Base-by-base conservation (phyloP, 805 yeast genomes). In the Schwanniomyces sp. region DNA sequence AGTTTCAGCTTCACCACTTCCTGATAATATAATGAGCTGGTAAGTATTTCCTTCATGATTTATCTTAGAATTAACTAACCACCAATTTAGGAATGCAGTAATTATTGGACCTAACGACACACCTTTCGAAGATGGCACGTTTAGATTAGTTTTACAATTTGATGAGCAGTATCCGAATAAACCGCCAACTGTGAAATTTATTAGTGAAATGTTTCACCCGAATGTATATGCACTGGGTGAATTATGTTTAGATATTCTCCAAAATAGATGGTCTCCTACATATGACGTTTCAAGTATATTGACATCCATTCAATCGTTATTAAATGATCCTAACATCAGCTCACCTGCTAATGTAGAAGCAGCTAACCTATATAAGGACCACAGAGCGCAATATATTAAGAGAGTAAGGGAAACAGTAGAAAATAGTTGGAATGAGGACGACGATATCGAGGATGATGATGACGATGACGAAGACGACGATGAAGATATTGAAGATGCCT, bases 271-370 rank as follows among this genome's bases (percentile, higher is more conserved):
- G 99, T 87, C 96, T 24, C 99, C 99, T 10, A 94, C 99, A 0
- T 94, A 92, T 63, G 99, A 94, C 62, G 99, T 94, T 34, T 91
- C 96, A 9, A 90, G 96, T 10, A 92, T 94, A 47, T 76, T 94
- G 57, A 94, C 99, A 1, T 88, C 96, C 25, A 84, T 94, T 49
- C 99, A 94, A 66, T 85, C 91, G 47, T 77, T 94, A 52, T 75
- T 94, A 57, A 94, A 94, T 68, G 99, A 94, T 64, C 99, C 99
- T 14, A 94, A 94, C 64, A 95, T 91, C 41, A 84, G 91, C 44
- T 88, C 96, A 21, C 99, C 99, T 1, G 99, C 99, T 1, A 94
- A 94, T 59, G 98, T 89, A 6, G 99, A 94, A 67, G 98, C 98
- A 5, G 97, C 99, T 1, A 91, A 90, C 53, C 74, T 94, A 60